Evolutionary conservation across 306 rosid species (phyloP).

Genomic region (Lithocarpus polystachyus): DNA sequence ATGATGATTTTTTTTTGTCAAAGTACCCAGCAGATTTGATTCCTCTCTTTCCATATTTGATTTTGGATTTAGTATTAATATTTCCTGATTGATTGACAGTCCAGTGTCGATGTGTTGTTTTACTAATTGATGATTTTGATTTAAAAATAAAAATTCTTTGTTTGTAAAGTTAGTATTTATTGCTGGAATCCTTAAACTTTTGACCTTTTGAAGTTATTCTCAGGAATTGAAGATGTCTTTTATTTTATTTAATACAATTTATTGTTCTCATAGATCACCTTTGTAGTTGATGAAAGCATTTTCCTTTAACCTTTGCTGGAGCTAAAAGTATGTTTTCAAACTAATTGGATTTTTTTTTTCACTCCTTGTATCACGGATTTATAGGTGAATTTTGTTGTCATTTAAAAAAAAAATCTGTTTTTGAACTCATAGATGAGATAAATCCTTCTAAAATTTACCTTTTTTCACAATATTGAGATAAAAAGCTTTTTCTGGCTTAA

Average conservation of each 20-base stretch:
- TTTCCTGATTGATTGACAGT: too few species aligned
- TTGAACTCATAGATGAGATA: background rate
- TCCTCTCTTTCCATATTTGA: background rate
- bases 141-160: background rate
- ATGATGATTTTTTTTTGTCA: background rate
- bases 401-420: background rate
- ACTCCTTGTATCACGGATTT: background rate
- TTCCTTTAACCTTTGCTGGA: background rate
- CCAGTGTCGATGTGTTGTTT: too few species aligned
- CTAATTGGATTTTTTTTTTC: background rate
- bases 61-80: too few species aligned
- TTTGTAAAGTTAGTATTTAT: background rate
- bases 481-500: background rate
- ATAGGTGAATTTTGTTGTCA: too few species aligned
- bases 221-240: background rate
- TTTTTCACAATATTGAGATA: background rate
- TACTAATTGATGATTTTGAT: slow-evolving; percentile 1
- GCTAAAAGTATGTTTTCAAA: background rate
- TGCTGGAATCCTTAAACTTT: slow-evolving; percentile 9
- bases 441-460: background rate
- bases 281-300: slow-evolving; percentile 6
- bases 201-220: slow-evolving; percentile 11
- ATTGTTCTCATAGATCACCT: slow-evolving; percentile 8
- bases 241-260: background rate
- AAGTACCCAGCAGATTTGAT: background rate